A percentile compares a stretch with the other conserved stretches of the same genome.
These are phyloP conservation scores for Crithidia sp. DNA, from an alignment of 208 protist genomes.

Conservation along the genomic window DNA sequence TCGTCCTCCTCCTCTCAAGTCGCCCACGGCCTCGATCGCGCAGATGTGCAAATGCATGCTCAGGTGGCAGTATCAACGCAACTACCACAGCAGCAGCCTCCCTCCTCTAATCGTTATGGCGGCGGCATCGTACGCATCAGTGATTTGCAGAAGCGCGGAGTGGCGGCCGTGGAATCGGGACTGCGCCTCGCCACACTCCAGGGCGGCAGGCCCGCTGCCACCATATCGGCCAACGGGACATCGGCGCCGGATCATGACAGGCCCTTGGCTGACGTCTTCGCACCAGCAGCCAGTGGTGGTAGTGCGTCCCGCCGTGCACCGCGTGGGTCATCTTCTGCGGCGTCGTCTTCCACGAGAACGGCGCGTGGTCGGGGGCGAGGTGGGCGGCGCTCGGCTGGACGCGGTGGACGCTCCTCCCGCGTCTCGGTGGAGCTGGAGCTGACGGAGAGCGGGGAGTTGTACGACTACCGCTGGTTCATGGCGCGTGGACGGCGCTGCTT, in stretches of 20 bases:
- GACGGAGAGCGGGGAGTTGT: slow-evolving; percentile 42
- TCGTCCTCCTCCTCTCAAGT: not conserved
- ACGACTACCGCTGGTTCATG: slow-evolving; percentile 68
- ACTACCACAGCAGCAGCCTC: not conserved
- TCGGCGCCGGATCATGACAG: not conserved
- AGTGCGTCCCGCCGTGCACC: not conserved
- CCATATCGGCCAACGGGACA: not conserved
- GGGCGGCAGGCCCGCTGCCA: not conserved
- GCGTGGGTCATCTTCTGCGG: not conserved
- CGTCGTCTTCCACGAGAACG: not conserved
- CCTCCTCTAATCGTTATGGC: slow-evolving; percentile 38
- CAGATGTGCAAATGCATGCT: too few relatives aligned
- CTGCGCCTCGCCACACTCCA: slow-evolving; percentile 19
- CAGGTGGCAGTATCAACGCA: too few relatives aligned
- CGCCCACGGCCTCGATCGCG: not conserved
- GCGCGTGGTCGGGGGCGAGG: not conserved
- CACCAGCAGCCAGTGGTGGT: not conserved
- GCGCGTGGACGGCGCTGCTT: slow-evolving; percentile 56
- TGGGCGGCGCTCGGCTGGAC: not conserved
- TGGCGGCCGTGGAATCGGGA: slow-evolving; percentile 17
- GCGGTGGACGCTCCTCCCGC: not conserved
- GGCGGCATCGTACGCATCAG: slow-evolving; percentile 76
- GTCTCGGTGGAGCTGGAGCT: slow-evolving; percentile 30
- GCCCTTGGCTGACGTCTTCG: not conserved
- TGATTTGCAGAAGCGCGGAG: slow-evolving; percentile 47